phyloP scores from a whole-genome alignment of 176 grass and related monocot species.

The Rhynchospora breviuscula region DNA sequence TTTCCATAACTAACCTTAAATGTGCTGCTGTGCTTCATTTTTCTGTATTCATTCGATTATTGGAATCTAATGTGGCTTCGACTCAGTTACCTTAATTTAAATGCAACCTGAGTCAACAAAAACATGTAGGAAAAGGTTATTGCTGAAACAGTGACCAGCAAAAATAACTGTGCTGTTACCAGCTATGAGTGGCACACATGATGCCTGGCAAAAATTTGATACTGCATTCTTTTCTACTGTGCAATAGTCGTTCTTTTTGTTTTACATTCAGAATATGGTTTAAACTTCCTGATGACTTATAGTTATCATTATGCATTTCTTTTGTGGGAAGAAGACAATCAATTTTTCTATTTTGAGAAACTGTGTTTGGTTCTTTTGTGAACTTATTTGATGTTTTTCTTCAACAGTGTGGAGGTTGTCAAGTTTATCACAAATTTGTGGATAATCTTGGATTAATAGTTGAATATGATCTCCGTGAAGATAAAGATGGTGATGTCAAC shows the following conservation, averaged over 20 bases:
- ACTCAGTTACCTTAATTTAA: background rate
- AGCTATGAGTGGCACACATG: background rate
- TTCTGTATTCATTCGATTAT: background rate
- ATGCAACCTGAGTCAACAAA: background rate
- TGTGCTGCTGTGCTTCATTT: background rate
- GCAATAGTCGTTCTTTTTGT: background rate
- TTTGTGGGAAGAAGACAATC: background rate
- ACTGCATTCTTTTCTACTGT: background rate
- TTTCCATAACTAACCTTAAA: background rate
- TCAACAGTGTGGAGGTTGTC: conserved; percentile 73
- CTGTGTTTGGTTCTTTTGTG: background rate
- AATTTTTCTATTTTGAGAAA: background rate
- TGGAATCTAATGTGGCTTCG: background rate
- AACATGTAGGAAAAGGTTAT: background rate
- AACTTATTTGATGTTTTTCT: background rate
- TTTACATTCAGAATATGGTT: background rate
- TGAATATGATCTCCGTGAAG: conserved; percentile 72
- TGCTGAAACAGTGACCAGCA: background rate
- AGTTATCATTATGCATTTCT: background rate
- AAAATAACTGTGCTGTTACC: background rate
- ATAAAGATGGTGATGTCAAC: conserved; percentile 25
- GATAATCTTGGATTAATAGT: conserved; percentile 94
- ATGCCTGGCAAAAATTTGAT: background rate
- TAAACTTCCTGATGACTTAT: background rate
- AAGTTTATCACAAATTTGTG: conserved; percentile 91